Evolutionary conservation across 352 stramenopile genomes (phyloP), one percentile per base, ranked within the genome.

Genomic region (Phytophthora syringae): DNA sequence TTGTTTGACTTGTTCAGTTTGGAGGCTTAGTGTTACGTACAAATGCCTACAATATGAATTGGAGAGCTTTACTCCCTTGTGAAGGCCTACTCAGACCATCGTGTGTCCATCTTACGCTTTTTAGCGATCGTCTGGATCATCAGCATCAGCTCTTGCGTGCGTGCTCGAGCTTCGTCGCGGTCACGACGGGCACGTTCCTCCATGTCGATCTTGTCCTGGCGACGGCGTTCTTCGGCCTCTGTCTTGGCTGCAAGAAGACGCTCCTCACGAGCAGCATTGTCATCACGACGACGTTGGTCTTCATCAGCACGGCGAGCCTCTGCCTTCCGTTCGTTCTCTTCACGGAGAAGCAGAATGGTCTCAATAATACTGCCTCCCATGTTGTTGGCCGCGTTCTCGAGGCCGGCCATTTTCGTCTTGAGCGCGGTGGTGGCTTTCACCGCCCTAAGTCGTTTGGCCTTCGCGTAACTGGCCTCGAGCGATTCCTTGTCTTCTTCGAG

Each of bases 251-350:
- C 42, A 52, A 30, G 6, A 12, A 42, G 28, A 2, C 43, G 28
- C 6, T 13, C 12, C 7, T 54, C 42, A 25, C 15, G 7, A 15
- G 32, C 21, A 4, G 9, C 40, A 18, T 15, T 7, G 7, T 62
- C 30, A 3, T 54, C 54, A 12, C 43, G 20, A 21, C 28, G 18
- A 21, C 30, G 43, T 21, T 30, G 20, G 1, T 62, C 32, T 12
- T 62, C 22, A 5, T 62, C 42, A 12, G 2, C 27, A 21, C 43
- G 54, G 11, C 43, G 44, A 12, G 5, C 22, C 7, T 62, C 54
- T 12, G 34, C 54, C 32, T 61, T 61, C 1, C 53, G 28, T 28
- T 48, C 42, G 34, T 53, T 54, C 10, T 62, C 54, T 32, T 62
- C 54, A 15, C 40, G 52, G 1, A 47, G 25, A 13, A 54, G 20